Conservation (phyloP, 2,329 filamentous ascomycete species). For the Xylaria sp. region DNA sequence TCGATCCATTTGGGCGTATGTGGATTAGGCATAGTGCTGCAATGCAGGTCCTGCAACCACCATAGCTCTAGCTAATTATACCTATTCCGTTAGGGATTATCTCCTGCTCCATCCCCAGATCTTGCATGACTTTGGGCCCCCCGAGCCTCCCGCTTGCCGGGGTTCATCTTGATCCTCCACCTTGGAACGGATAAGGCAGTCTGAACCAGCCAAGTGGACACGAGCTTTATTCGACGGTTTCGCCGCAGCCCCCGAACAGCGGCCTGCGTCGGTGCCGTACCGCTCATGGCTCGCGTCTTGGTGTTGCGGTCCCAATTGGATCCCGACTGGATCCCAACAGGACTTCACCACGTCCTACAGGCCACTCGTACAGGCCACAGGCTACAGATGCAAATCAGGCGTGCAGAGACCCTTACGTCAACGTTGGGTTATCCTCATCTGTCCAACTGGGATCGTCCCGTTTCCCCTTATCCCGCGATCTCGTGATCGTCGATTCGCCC, state of each 20-base stretch:
- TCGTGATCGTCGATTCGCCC: neutral
- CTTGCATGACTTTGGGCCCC: slow-evolving; percentile 14
- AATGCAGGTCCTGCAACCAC: neutral
- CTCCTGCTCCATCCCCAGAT: slow-evolving; percentile 13
- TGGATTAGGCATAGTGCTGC: slow-evolving; percentile 3
- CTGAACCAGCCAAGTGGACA: slow-evolving; percentile 12
- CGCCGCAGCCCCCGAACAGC: slow-evolving; percentile 10
- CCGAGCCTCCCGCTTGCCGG: slow-evolving; percentile 17
- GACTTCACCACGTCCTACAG: slow-evolving; percentile 5
- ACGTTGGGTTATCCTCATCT: neutral
- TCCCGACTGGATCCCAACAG: neutral
- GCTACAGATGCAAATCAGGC: slow-evolving; percentile 6
- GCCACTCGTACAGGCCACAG: too few relatives aligned
- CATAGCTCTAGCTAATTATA: neutral
- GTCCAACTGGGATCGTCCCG: neutral
- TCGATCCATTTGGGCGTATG: slow-evolving; percentile 2
- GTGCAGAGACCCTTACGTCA: slow-evolving; percentile 11
- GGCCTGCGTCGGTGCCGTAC: slow-evolving; percentile 8
- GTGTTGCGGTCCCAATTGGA: neutral
- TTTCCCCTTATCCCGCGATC: neutral
- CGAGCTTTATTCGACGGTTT: slow-evolving; percentile 1
- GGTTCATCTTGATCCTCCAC: slow-evolving; percentile 14
- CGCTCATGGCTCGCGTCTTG: slow-evolving; percentile 8
- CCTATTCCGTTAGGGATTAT: neutral
- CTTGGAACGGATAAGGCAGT: slow-evolving; percentile 10